Evolutionary conservation across 2,329 filamentous ascomycete species (phyloP), one percentile per base, ranked within the genome.

Genomic region (Graphilbum fragrans): DNA sequence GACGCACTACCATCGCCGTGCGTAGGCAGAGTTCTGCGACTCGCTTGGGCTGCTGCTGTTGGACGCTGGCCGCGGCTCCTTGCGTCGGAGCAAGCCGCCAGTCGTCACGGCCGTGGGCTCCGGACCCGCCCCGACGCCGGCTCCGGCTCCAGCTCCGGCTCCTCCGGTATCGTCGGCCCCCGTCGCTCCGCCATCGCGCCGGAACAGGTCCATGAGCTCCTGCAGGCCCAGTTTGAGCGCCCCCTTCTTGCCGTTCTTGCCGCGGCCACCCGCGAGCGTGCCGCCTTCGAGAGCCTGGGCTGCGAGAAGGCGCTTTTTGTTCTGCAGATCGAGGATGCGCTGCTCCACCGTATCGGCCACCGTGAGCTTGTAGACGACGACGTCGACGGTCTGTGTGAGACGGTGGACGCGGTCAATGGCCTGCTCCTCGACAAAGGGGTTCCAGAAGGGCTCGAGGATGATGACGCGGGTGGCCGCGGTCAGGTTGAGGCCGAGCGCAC

Each of bases 371-470:
- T 94, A 98, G 48, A 98, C 86, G 42, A 90, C 77, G 27, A 98
- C 92, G 55, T 96, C 88, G 33, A 90, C 73, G 2, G 86, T 95
- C 62, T 98, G 92, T 33, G 94, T 96, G 41, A 98, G 80, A n/a
- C 92, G 86, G 58, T 98, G 92, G 21, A 98, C 92, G 41, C 92
- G 86, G 61, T 98, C 92, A 52, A 98, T 98, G 38, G 92, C 92
- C 68, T 98, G 92, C 59, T 98, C 92, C 66, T 98, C 92, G 27
- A 98, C 86, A 55, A 98, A 98, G 22, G 87, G 92, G 59, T 98
- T 98, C 92, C 92, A 98, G 62, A 98, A 98, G 0, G 92, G 92
- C 60, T 98, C 92, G 35, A 98, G 70, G 51, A 98, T 94, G 40
- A 98, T 80, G 4, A 98, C 92, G 17, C 92, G 75, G 47, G 83